Conservation (phyloP, 129 eudicot species). For the Saposhnikovia divaricata region DNA sequence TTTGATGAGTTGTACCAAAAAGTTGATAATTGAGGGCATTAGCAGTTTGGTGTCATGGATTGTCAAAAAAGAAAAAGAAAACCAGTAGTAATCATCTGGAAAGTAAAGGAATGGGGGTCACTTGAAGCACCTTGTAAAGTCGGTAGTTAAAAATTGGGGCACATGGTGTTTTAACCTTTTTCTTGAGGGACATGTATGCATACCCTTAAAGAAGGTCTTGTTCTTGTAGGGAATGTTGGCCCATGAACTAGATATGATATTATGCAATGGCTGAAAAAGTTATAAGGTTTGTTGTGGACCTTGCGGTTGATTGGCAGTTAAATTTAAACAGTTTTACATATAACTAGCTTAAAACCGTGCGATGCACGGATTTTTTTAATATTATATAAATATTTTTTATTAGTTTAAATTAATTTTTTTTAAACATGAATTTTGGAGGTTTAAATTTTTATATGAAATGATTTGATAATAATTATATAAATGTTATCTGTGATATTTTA, state of each 20-base stretch:
- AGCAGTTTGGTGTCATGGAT: background rate
- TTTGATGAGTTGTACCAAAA: background rate
- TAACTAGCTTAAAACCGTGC: no score
- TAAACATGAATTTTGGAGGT: no score
- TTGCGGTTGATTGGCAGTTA: no score
- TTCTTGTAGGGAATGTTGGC: background rate
- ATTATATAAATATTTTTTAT: no score
- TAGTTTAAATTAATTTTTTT: no score
- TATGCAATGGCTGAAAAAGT: background rate
- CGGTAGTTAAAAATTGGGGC: conserved; percentile 5
- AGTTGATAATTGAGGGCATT: background rate
- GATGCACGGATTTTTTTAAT: no score
- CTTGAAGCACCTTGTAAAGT: conserved; percentile 4
- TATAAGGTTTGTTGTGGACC: no score
- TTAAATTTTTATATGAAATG: no score
- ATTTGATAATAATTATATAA: no score
- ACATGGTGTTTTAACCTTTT: background rate
- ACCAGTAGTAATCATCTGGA: background rate
- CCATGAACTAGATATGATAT: background rate
- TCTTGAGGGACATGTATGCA: background rate
- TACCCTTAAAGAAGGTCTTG: background rate
- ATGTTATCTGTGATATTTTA: no score
- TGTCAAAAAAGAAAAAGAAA: background rate
- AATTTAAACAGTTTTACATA: no score
- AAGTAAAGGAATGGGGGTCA: conserved; percentile 1